Base-by-base conservation (phyloP, 192 early-diverging fungal species). In the Rhizoclosmatium globosum region DNA sequence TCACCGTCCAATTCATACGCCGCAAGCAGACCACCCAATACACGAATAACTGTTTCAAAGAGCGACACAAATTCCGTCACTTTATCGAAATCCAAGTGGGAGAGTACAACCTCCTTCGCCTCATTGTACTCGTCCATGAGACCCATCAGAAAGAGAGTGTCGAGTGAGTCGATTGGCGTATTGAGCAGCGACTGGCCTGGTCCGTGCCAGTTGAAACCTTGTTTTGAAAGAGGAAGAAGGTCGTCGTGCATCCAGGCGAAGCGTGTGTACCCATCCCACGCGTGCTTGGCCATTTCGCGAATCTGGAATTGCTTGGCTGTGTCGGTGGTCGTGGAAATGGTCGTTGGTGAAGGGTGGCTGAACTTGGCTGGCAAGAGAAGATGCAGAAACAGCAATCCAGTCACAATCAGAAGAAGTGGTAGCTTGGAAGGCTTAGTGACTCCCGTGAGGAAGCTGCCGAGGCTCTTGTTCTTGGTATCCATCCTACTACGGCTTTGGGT, bases 81-180 rank as follows among this genome's bases (percentile, higher is more conserved):
- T 9, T 45, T 74, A 76, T 81, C n/a, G 77, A 87, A 39, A 77
- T 92, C 84, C 47, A 96, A 86, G 0, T 72, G 77, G 2, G 80
- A 23, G 38, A 87, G 82, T 2, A 95, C 89, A 78, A 91, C 89
- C 0, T 93, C 76, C 74, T 90, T 86, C 0, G 94, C 94, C 59
- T 90, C 82, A 42, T 89, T 77, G 84, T 95, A 98, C 59, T 97
- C 94, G 31, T 90, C 86, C 44, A 87, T 83, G 11, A 98, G 86
- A 44, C 85, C 93, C 95, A 96, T 96, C 65, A 98, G 91, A 50
- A 89, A 89, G 43, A 97, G 86, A 0, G 96, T 97, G 78, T 98
- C 97, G 44, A 98, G 84, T 1, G 93, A 82, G 81, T 98, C 97
- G 68, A 97, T 86, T 56, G 96, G 91, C 1, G 95, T 95, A 68